phyloP scores from a whole-genome alignment of 345 rosid species.

The Clausena lansium region DNA sequence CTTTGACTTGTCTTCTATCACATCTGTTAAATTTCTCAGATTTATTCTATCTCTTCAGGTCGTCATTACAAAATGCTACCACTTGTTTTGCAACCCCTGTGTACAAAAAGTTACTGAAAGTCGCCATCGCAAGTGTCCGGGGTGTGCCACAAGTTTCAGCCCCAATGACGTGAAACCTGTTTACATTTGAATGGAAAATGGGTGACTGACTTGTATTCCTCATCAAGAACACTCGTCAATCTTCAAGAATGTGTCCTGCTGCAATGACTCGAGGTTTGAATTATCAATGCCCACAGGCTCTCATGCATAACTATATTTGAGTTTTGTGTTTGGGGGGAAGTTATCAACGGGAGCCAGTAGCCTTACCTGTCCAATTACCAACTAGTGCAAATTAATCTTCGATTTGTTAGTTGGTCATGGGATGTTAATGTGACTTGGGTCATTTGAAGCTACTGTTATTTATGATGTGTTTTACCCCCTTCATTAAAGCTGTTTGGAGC shows the following conservation, averaged over 20 bases:
- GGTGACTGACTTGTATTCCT: background rate
- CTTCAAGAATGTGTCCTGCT: background rate
- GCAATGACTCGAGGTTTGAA: constrained; percentile 5
- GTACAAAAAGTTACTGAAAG: constrained; percentile 68
- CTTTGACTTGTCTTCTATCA: background rate
- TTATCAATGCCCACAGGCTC: constrained; percentile 21
- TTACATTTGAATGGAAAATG: constrained; percentile 56
- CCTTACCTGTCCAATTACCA: constrained; percentile 12
- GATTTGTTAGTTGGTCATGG: constrained; percentile 19
- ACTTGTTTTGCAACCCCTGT: constrained; percentile 86
- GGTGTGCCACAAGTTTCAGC: constrained; percentile 81
- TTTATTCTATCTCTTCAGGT: constrained; percentile 44
- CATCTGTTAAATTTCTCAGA: background rate
- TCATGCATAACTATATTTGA: constrained; percentile 11
- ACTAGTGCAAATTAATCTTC: constrained; percentile 20
- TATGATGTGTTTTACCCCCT: constrained; percentile 8
- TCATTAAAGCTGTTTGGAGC: constrained; percentile 17
- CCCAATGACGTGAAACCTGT: constrained; percentile 90
- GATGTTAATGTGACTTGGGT: constrained; percentile 17
- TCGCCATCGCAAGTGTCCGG: constrained; percentile 88
- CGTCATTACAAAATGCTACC: constrained; percentile 96
- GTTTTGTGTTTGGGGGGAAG: constrained; percentile 8
- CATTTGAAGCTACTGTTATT: constrained; percentile 14
- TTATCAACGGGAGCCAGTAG: constrained; percentile 14
- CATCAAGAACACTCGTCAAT: background rate